Percentiles rank a stretch among this genome's conserved stretches.
phyloP scores from a whole-genome alignment of 257 asterid species.

The Scutellaria barbata region DNA sequence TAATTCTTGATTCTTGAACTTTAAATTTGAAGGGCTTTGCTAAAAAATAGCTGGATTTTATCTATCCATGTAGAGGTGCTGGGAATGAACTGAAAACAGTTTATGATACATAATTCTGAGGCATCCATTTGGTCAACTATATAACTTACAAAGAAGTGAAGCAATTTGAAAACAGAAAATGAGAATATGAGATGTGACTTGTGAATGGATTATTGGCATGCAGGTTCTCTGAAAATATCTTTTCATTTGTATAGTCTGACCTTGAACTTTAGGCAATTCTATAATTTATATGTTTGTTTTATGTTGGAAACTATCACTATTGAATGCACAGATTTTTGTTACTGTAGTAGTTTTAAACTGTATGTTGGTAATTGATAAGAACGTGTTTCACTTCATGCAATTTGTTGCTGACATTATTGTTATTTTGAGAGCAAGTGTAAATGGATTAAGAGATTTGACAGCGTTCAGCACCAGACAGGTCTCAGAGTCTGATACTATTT shows the following conservation, averaged over 20 bases:
- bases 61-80: background rate
- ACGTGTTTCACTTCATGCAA: background rate
- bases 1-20: conserved; percentile 21
- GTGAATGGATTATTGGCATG: conserved; percentile 12
- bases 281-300: background rate
- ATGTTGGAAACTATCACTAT: background rate
- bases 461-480: conserved; percentile 2
- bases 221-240: background rate
- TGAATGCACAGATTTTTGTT: background rate
- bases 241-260: background rate
- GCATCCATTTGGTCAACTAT: conserved; percentile 12
- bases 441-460: background rate
- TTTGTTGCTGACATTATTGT: conserved; percentile 13
- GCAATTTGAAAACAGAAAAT: background rate
- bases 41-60: background rate
- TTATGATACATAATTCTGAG: background rate
- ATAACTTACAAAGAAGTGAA: conserved; percentile 15
- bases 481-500: background rate
- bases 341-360: background rate
- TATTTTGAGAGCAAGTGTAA: background rate
- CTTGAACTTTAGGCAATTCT: background rate
- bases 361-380: conserved; percentile 16
- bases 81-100: background rate
- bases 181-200: conserved; percentile 4
- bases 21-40: background rate